These are phyloP conservation scores for Salix viminalis DNA, from an alignment of 345 rosid genomes.

Conservation along the genomic window DNA sequence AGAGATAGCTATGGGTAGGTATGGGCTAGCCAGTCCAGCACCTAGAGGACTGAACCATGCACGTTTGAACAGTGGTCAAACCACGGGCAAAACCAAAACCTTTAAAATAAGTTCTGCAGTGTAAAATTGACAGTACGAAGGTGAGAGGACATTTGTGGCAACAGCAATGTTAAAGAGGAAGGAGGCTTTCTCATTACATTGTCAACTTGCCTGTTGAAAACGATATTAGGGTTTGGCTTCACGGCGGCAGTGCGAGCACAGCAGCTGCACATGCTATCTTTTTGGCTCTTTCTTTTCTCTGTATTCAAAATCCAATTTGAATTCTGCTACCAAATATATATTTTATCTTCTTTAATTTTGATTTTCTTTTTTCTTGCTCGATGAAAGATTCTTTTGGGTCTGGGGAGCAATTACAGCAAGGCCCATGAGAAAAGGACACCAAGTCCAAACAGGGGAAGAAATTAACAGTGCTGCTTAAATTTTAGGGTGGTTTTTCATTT, in stretches of 20 bases:
- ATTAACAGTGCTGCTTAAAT: not conserved
- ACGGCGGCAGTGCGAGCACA: not conserved
- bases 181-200: no score
- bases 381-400: not conserved
- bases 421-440: not conserved
- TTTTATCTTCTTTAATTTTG: not conserved
- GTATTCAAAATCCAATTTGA: slow-evolving; percentile 7
- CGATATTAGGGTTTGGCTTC: not conserved
- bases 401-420: not conserved
- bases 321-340: not conserved
- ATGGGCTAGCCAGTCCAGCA: not conserved
- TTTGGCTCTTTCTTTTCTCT: not conserved
- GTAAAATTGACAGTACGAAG: no score
- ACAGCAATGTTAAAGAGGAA: no score
- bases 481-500: not conserved
- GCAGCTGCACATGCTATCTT: slow-evolving; percentile 15
- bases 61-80: not conserved
- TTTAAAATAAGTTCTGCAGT: not conserved
- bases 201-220: not conserved
- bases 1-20: not conserved
- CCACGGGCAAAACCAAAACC: not conserved
- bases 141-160: no score
- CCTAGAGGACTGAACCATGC: slow-evolving; percentile 3
- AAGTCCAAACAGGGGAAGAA: not conserved
- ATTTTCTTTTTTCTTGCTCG: not conserved